Evolutionary conservation across 805 yeast genomes (phyloP).

Genomic region (Pichia cephalocereana): DNA sequence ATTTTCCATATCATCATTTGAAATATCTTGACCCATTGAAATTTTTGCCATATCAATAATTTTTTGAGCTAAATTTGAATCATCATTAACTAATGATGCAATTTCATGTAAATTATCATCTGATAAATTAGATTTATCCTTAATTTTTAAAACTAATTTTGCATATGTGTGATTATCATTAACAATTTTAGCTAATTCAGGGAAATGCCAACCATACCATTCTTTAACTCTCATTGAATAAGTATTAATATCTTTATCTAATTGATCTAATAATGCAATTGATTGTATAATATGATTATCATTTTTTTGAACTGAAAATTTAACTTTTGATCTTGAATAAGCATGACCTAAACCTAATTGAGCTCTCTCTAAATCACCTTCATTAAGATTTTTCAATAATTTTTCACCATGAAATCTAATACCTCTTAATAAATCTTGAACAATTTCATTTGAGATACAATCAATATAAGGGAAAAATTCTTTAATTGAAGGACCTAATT

Average conservation of each 20-base stretch:
- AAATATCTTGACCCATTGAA: slow-evolving; percentile 98
- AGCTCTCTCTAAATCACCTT: slow-evolving; percentile 95
- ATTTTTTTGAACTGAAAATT: slow-evolving; percentile 97
- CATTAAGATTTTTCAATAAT: slow-evolving; percentile 82
- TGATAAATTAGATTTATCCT: slow-evolving; percentile 75
- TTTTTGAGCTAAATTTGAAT: slow-evolving; percentile 84
- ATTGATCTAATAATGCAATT: slow-evolving; percentile 92
- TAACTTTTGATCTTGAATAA: slow-evolving; percentile 96
- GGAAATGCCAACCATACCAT: slow-evolving; percentile 99
- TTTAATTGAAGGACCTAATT: slow-evolving; percentile 94
- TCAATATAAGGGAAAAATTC: slow-evolving; percentile 84
- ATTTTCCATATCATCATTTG: slow-evolving; percentile 90
- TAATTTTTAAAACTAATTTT: slow-evolving; percentile 67
- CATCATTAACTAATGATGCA: slow-evolving; percentile 85
- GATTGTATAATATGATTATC: slow-evolving; percentile 99
- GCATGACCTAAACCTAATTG: slow-evolving; percentile 99
- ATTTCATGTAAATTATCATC: slow-evolving; percentile 83
- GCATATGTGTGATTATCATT: slow-evolving; percentile 86
- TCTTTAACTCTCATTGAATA: slow-evolving; percentile 96
- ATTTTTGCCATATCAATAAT: slow-evolving; percentile 92
- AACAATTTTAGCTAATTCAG: slow-evolving; percentile 87
- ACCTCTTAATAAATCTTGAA: slow-evolving; percentile 93
- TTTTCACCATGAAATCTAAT: slow-evolving; percentile 85
- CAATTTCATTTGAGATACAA: slow-evolving; percentile 83
- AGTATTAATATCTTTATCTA: slow-evolving; percentile 96